phyloP scores from a whole-genome alignment of 768 basidiomycete species.

The Tricholoma saponaceum region DNA sequence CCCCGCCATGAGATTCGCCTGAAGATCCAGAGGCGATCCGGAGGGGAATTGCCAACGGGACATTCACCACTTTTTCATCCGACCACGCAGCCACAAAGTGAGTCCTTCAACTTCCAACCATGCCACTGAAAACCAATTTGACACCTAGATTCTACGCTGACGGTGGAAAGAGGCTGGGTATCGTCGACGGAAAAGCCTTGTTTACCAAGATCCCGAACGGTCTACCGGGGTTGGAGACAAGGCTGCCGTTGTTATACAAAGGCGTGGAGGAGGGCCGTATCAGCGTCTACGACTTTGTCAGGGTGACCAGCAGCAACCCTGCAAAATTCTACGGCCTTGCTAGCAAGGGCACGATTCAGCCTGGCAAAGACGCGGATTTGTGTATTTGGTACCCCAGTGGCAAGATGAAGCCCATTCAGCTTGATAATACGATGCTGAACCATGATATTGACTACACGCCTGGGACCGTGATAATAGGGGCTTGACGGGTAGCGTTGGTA shows the following conservation, averaged over 20 bases:
- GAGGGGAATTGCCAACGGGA: background rate
- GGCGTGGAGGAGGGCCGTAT: background rate
- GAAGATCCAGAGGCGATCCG: background rate
- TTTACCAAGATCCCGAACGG: background rate
- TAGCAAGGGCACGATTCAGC: background rate
- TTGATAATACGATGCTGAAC: background rate
- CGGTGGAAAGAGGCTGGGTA: background rate
- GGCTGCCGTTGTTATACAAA: background rate
- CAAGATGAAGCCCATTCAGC: background rate
- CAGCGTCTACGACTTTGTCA: background rate
- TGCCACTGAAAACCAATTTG: background rate
- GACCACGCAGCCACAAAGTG: background rate
- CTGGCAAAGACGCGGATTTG: background rate
- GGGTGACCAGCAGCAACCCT: background rate
- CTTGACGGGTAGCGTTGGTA: background rate
- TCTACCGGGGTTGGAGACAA: background rate
- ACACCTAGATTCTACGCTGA: too few relatives aligned
- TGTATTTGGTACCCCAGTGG: background rate
- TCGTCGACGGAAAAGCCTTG: background rate
- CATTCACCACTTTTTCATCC: background rate
- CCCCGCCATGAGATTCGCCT: background rate
- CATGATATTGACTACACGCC: background rate
- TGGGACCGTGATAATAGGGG: background rate
- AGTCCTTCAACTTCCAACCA: background rate
- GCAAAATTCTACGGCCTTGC: background rate